Evolutionary conservation across 2,329 filamentous ascomycete species (phyloP).

Genomic region (Achaetomium macrosporum): DNA sequence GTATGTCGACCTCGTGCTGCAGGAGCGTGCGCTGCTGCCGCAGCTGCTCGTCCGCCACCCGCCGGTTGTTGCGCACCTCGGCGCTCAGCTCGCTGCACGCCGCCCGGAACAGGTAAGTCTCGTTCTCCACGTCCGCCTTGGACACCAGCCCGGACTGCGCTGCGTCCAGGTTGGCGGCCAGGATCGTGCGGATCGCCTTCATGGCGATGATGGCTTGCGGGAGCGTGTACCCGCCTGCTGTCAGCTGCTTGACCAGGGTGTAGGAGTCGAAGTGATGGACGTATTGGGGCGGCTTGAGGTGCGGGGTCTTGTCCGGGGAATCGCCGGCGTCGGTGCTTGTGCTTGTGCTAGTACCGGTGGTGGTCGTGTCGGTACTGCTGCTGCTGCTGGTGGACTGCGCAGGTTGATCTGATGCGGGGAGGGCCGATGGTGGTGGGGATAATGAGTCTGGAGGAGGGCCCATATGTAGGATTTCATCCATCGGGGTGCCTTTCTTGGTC

Average conservation of each 20-base stretch:
- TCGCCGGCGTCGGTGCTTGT: background rate
- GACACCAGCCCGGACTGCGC: conserved; percentile 76
- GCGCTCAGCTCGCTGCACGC: conserved; percentile 88
- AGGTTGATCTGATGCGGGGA: background rate
- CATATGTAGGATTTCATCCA: conserved; percentile 45
- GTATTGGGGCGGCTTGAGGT: conserved; percentile 69
- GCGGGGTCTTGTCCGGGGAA: conserved; percentile 40
- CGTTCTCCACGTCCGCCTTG: conserved; percentile 91
- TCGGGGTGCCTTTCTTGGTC: conserved; percentile 39
- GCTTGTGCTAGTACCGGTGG: background rate
- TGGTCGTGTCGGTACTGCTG: background rate
- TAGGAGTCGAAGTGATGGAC: conserved; percentile 98
- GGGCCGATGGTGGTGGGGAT: background rate
- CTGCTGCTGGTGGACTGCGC: background rate
- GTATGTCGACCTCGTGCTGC: conserved; percentile 92
- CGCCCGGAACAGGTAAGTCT: conserved; percentile 88
- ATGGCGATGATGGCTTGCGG: conserved; percentile 78
- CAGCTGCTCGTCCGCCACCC: conserved; percentile 71
- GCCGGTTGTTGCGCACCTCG: conserved; percentile 74
- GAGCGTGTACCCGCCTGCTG: conserved; percentile 62
- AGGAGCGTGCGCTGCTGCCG: conserved; percentile 77
- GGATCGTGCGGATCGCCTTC: conserved; percentile 78
- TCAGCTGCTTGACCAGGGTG: conserved; percentile 74
- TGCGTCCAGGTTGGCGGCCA: conserved; percentile 73
- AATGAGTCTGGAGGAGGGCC: conserved; percentile 26